phyloP scores from a whole-genome alignment of 2,329 filamentous ascomycete genomes.

The Ophiosphaerella narmari region DNA sequence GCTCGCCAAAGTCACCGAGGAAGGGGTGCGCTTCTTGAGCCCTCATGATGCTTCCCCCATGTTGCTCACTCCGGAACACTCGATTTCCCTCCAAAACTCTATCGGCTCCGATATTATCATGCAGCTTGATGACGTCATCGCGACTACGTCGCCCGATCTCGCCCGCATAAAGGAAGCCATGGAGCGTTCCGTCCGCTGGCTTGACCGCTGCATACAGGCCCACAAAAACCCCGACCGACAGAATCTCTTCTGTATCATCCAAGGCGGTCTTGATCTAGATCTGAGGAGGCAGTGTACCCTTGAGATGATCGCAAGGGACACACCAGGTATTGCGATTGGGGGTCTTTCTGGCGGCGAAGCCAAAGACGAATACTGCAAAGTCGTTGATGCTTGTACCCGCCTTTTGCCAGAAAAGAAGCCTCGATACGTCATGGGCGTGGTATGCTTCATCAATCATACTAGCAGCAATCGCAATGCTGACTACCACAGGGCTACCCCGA shows the following conservation, averaged over 20 bases:
- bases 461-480: constrained; percentile 11
- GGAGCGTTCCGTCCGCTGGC: constrained; percentile 91
- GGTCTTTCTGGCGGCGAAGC: constrained; percentile 94
- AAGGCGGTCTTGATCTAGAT: constrained; percentile 88
- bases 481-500: constrained; percentile 78
- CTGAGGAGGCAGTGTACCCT: constrained; percentile 81
- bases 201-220: constrained; percentile 90
- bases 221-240: constrained; percentile 82
- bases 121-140: constrained; percentile 98
- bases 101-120: constrained; percentile 99
- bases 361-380: constrained; percentile 88
- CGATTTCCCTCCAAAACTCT: constrained; percentile 91
- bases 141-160: constrained; percentile 89
- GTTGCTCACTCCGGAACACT: constrained; percentile 97
- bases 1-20: constrained; percentile 90
- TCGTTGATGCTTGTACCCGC: constrained; percentile 83
- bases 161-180: constrained; percentile 91
- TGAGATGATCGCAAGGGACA: constrained; percentile 88
- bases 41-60: constrained; percentile 95
- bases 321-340: constrained; percentile 94
- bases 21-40: constrained; percentile 93
- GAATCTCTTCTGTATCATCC: constrained; percentile 98
- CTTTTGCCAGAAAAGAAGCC: constrained; percentile 88
- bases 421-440: constrained; percentile 98
- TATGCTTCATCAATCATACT: constrained; percentile 39